Base-by-base conservation (phyloP, 345 rosid genomes). In the Dipteronia dyeriana region DNA sequence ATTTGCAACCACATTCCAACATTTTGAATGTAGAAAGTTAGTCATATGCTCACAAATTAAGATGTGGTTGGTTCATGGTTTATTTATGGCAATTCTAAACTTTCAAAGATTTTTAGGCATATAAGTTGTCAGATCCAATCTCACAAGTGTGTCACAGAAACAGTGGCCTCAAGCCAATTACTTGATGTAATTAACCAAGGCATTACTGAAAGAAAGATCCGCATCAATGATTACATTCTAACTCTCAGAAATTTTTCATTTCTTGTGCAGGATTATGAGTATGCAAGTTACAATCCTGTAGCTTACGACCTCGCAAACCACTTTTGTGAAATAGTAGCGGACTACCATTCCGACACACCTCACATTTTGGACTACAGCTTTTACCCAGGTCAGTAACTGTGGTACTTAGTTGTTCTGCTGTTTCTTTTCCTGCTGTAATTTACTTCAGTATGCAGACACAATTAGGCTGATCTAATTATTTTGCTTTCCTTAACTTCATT, bases 281-380 rank as follows among this genome's bases (percentile, higher is more conserved):
- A 94, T 79, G 72, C 97, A 59, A 91, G 94, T 84, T 92, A 83
- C 83, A 96, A 96, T 79, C 97, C 97, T 9, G 71, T 94, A 76
- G 97, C 98, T 62, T 96, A 85, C 77, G 99, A 96, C 76, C 78
- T 96, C 49, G 98, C 99, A 9, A 96, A 96, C 79, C 98, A 96
- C 81, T 96, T 96, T 88, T 92, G 99, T 20, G 99, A 92, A 83
- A 94, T 94, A 98, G 91, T 84, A 13, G 98, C 97, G 66, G 85
- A 96, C 84, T 96, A 96, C 83, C 97, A 96, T 83, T 84, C 98
- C 0, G 94, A 94, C 25, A 90, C 87, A 10, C 99, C 99, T 69
- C 99, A 94, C 84, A 43, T 92, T 78, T 74, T 94, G 61, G 97
- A 96, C 81, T 91, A 84, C 73, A 81, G 79, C 75, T 76, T 66